Conservation (phyloP, 179 eudicot genomes). For the Corrigiola litoralis region DNA sequence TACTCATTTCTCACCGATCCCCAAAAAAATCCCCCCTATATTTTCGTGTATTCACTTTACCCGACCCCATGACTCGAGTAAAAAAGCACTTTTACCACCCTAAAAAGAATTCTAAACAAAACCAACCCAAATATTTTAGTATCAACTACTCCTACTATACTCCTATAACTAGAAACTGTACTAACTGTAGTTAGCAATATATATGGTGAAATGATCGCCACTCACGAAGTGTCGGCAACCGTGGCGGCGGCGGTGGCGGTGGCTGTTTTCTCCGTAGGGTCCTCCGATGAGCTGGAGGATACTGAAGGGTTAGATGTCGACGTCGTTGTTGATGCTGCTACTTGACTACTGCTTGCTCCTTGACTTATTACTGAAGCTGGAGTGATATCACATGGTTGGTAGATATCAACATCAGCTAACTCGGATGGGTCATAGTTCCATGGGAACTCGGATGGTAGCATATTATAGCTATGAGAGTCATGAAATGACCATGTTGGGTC, state of each 20-base stretch:
- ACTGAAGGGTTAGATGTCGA: constrained; percentile 29
- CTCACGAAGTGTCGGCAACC: constrained; percentile 57
- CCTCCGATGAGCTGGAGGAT: constrained; percentile 70
- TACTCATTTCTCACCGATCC: constrained; percentile 1
- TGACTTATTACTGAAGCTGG: background rate
- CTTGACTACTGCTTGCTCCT: background rate
- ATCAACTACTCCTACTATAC: too few relatives aligned
- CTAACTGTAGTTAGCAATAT: too few relatives aligned
- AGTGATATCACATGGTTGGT: constrained; percentile 12
- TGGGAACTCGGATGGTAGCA: constrained; percentile 37
- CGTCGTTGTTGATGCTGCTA: background rate
- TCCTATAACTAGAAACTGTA: too few relatives aligned
- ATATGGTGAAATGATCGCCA: background rate
- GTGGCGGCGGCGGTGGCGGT: constrained; percentile 16
- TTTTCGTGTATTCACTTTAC: constrained; percentile 29
- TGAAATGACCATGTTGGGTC: constrained; percentile 30
- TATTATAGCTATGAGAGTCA: constrained; percentile 19
- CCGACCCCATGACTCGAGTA: constrained; percentile 18
- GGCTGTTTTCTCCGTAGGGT: constrained; percentile 38
- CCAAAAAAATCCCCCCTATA: constrained; percentile 18
- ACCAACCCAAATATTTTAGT: too few relatives aligned
- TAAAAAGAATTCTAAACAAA: background rate
- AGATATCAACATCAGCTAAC: constrained; percentile 19
- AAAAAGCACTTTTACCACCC: background rate
- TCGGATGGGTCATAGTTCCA: constrained; percentile 29